Base-by-base conservation (phyloP, 2,329 filamentous ascomycete genomes). In the Talaromyces funiculosus region DNA sequence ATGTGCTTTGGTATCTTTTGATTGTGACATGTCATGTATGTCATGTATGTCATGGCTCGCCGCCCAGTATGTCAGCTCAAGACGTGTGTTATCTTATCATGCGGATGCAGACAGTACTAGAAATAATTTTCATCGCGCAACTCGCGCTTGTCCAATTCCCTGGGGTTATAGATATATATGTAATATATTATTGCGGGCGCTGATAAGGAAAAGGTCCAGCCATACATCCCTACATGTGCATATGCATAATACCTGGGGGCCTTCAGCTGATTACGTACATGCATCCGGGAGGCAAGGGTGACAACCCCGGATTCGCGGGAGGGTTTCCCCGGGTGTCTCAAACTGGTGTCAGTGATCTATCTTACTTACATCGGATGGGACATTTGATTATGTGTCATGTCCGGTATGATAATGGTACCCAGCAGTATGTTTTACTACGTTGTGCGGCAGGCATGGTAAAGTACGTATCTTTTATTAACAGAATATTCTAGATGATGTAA, bases 261-360 rank as follows among this genome's bases (percentile, higher is more conserved):
- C n/a, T 49, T 49, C 26, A 49, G 26, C 45, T 49, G 24, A 31
- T 31, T 49, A 49, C 45, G 45, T 33, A 47, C 24, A 29, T 47
- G 22, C 42, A 43, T 24, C 4, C 12, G 7, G 10, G 18, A 16
- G 42, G 22, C 43, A 45, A 42, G 42, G 42, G 42, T 26, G 26
- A 47, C n/a, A 40, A 26, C 51, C 51, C 51, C 51, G 51, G 51
- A 54, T 54, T 54, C 51, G 33, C 51, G 51, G 51, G 35, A 54
- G 20, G 14, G 33, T 24, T 54, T 54, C 14, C 51, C 51, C 51
- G 51, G 31, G 14, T 8, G n/a, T 22, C 12, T 29, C 42, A 49
- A 49, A 49, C 45, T 31, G 26, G 24, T 20, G n/a, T 51, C 45
- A 47, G 22, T 29, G 43, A 47, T 47, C 43, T 29, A 33, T 33